Evolutionary conservation across 2,329 filamentous ascomycete species (phyloP).

Genomic region (Arthrobotrys conoides): DNA sequence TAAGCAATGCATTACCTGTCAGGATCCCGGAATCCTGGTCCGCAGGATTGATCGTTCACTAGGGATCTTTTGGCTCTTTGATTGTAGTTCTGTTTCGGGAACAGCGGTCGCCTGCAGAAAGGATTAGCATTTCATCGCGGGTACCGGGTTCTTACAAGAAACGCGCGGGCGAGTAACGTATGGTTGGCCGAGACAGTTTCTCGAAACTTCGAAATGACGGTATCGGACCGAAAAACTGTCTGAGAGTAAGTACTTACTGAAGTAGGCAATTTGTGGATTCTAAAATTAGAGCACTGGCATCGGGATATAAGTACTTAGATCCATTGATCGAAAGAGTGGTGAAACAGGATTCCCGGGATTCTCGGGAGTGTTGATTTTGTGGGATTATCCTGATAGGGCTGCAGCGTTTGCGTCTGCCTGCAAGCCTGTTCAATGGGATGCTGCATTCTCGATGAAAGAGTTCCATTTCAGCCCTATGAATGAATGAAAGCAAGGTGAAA

Average conservation of each 20-base stretch:
- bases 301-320: too few species aligned
- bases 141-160: conserved; percentile 18
- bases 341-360: too few species aligned
- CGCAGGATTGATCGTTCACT: background rate
- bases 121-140: conserved; percentile 1
- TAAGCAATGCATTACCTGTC: background rate
- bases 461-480: conserved; percentile 36
- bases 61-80: background rate
- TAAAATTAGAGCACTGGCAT: background rate
- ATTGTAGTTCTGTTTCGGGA: background rate
- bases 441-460: conserved; percentile 27
- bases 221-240: conserved; percentile 2
- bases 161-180: background rate
- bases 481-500: background rate
- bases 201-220: background rate
- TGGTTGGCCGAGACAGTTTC: background rate
- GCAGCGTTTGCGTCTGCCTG: conserved; percentile 28
- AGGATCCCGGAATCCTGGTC: background rate
- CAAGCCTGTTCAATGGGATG: background rate
- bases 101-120: conserved; percentile 1
- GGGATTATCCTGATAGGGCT: conserved; percentile 48
- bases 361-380: conserved; percentile 57
- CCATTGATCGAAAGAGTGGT: too few species aligned
- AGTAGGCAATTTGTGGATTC: too few species aligned
- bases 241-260: background rate